These are phyloP conservation scores for Penicillium riverlandense DNA, from an alignment of 495 filamentous ascomycete genomes.

Conservation along the genomic window DNA sequence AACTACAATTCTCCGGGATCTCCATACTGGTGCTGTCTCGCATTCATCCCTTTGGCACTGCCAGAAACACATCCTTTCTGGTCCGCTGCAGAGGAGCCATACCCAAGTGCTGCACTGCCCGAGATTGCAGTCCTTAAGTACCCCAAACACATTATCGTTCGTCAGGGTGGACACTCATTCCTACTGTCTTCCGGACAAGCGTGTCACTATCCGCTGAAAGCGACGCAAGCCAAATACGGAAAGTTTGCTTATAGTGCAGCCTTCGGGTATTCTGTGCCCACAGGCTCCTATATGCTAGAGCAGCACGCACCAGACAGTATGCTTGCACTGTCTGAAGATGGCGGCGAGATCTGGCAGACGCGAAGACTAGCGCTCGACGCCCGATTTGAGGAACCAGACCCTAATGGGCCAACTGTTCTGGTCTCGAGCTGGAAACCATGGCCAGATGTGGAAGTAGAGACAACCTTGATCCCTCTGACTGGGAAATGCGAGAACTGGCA, in stretches of 20 bases:
- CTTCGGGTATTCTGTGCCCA: slow-evolving; percentile 71
- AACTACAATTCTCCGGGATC: background rate
- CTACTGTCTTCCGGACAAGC: slow-evolving; percentile 68
- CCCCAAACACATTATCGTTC: slow-evolving; percentile 58
- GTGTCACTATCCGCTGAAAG: slow-evolving; percentile 72
- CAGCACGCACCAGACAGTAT: slow-evolving; percentile 69
- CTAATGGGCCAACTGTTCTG: slow-evolving; percentile 45
- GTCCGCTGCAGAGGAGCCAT: slow-evolving; percentile 55
- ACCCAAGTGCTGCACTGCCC: slow-evolving; percentile 47
- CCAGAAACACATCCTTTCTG: slow-evolving; percentile 68
- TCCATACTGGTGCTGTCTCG: slow-evolving; percentile 66
- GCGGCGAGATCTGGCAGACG: slow-evolving; percentile 73
- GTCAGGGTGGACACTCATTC: slow-evolving; percentile 60
- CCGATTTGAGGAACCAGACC: slow-evolving; percentile 43
- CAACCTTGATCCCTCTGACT: slow-evolving; percentile 54
- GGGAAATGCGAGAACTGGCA: slow-evolving; percentile 56
- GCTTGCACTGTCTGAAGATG: slow-evolving; percentile 70
- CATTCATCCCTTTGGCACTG: slow-evolving; percentile 65
- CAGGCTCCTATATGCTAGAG: slow-evolving; percentile 66
- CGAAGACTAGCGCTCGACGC: slow-evolving; percentile 53
- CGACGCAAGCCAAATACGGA: slow-evolving; percentile 76
- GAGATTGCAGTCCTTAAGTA: slow-evolving; percentile 51
- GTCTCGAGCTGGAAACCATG: slow-evolving; percentile 63
- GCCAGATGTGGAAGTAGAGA: slow-evolving; percentile 55
- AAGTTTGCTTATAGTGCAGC: slow-evolving; percentile 68